Evolutionary conservation across 2,329 filamentous ascomycete genomes (phyloP).

Genomic region (Venturia oleaginea): DNA sequence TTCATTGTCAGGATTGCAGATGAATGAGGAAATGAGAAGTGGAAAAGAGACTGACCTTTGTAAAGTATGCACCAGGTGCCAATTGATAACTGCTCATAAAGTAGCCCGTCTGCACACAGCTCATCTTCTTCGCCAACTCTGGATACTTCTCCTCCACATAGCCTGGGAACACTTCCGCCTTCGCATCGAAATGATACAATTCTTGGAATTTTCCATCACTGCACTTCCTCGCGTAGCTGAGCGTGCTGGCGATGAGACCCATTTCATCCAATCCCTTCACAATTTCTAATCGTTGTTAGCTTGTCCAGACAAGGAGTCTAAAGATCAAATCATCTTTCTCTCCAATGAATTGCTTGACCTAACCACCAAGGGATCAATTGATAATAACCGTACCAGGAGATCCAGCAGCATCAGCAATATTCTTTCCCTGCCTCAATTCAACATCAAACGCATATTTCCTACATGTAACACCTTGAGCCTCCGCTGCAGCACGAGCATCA

Average conservation of each 20-base stretch:
- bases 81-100: no score
- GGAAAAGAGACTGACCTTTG: no score
- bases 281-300: no score
- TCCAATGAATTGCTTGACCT: no score
- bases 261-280: no score
- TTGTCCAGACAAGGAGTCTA: no score
- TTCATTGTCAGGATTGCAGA: no score
- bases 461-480: background rate
- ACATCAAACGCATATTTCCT: background rate
- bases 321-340: no score
- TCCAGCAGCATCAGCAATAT: slow-evolving; percentile 30
- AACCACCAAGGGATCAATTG: no score
- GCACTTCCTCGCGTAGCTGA: slow-evolving; percentile 29
- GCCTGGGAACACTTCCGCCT: slow-evolving; percentile 23
- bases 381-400: slow-evolving; percentile 25
- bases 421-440: slow-evolving; percentile 24
- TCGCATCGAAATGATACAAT: slow-evolving; percentile 36
- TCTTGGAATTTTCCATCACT: slow-evolving; percentile 34
- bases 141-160: slow-evolving; percentile 11
- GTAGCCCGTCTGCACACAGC: slow-evolving; percentile 25
- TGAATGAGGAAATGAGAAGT: no score
- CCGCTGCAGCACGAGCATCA: slow-evolving; percentile 18
- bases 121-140: slow-evolving; percentile 23
- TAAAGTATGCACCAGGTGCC: no score
- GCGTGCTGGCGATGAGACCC: slow-evolving; percentile 9